phyloP scores from a whole-genome alignment of 2,329 filamentous ascomycete genomes.

The Drechmeria coniospora region DNA sequence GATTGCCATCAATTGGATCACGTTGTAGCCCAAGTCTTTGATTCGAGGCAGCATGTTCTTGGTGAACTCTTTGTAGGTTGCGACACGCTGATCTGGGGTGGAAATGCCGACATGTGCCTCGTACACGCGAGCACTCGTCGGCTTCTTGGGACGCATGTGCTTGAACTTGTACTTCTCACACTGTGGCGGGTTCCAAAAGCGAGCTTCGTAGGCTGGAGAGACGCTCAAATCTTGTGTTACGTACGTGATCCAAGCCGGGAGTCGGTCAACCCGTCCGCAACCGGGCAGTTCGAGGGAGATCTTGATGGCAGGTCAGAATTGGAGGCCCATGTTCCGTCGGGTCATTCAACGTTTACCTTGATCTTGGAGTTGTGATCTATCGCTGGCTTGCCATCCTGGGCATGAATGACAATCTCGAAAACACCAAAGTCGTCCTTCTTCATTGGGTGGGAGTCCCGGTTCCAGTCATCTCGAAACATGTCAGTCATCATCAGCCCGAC shows the following conservation, averaged over 20 bases:
- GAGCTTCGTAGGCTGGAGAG: conserved; percentile 84
- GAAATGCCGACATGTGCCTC: conserved; percentile 99
- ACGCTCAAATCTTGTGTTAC: conserved; percentile 85
- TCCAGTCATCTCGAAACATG: conserved; percentile 57
- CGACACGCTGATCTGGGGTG: conserved; percentile 72
- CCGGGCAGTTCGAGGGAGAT: conserved; percentile 69
- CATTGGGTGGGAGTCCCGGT: conserved; percentile 72
- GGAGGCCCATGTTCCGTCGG: neutral
- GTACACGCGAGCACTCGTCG: conserved; percentile 77
- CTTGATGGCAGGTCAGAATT: conserved; percentile 15
- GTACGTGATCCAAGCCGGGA: conserved; percentile 94
- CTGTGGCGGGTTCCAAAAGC: conserved; percentile 88
- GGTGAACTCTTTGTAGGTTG: conserved; percentile 96
- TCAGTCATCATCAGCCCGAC: conserved; percentile 10
- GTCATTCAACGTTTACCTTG: conserved; percentile 46
- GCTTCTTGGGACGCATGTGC: conserved; percentile 67
- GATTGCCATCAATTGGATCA: conserved; percentile 95
- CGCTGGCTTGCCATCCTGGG: conserved; percentile 55
- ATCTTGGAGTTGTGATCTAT: conserved; percentile 92
- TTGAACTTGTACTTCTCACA: conserved; percentile 71
- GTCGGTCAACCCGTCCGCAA: conserved; percentile 68
- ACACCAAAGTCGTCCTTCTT: conserved; percentile 71
- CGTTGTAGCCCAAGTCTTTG: conserved; percentile 82
- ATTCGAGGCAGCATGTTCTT: conserved; percentile 83
- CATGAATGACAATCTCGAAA: conserved; percentile 68